Base-by-base conservation (phyloP, 164 flowering plant genomes). In the Cinnamomum micranthum region DNA sequence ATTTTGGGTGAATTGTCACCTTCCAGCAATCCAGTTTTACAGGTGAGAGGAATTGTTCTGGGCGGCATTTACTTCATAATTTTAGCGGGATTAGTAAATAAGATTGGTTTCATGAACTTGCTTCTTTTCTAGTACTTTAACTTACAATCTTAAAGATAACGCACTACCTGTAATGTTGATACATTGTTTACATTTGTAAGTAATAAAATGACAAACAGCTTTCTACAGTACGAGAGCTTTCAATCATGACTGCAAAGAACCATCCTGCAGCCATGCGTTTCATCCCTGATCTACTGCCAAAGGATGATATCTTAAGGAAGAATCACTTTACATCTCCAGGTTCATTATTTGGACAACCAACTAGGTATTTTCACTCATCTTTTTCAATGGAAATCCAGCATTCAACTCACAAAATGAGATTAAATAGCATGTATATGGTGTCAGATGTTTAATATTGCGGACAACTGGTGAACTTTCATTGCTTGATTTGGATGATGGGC, bases 151-250 rank as follows among this genome's bases (percentile, higher is more conserved):
- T 27, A 41, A 68, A 77, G 65, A 27, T 70, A 69, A 33, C 70
- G 24, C 68, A 81, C 59, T 35, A 47, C 69, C 67, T 77, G 24
- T 70, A 79, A 63, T 74, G 69, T 73, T 74, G 71, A 78, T 77
- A 52, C 10, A 79, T 80, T 85, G 77, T 65, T 76, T 87, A 77
- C 89, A 77, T 84, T 86, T 85, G 87, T 86, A 95, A 93, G 96
- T 91, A 90, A 89, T 93, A 85, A 91, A 85, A 88, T 95, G 95
- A 89, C 95, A 89, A 90, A 95, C 99, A 95, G 99, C 98, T 95
- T 92, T 92, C 96, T 89, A 89, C 97, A 89, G 99, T 95, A 87
- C 92, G 99, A 74, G 98, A 95, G 86, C 96, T 95, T 73, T 95
- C 99, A 73, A 95, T 95, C 80, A 90, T 95, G 96, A 93, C 97